Percentiles rank a stretch among this genome's conserved stretches.
Conservation (phyloP, 352 stramenopile genomes). For the Phytophthora fragariae region DNA sequence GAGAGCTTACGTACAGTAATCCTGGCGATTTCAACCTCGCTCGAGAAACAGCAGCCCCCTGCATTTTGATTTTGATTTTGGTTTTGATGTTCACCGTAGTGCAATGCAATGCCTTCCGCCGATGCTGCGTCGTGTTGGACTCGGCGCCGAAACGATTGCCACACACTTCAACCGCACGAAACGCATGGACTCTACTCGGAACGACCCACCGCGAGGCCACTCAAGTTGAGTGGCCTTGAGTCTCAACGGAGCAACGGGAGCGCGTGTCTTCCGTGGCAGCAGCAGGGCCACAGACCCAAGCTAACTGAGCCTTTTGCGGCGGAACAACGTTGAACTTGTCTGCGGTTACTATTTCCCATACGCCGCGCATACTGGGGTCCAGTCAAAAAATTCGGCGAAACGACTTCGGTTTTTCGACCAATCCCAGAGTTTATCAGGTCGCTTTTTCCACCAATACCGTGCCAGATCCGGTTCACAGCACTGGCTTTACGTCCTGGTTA, state of each 20-base stretch:
- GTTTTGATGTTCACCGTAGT: not conserved
- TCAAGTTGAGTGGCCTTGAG: no score
- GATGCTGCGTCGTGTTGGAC: not conserved
- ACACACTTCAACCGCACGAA: constrained; percentile 27
- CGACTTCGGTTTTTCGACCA: constrained; percentile 12
- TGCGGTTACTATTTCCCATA: constrained; percentile 8
- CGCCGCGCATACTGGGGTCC: constrained; percentile 6
- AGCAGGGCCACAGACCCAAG: constrained; percentile 6
- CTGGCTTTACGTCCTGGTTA: constrained; percentile 30
- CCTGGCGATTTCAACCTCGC: not conserved
- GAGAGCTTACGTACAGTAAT: not conserved
- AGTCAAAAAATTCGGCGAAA: constrained; percentile 20
- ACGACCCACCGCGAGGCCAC: constrained; percentile 11
- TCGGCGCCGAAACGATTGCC: constrained; percentile 1
- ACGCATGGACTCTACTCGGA: constrained; percentile 23
- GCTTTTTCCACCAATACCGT: constrained; percentile 23
- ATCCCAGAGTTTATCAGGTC: constrained; percentile 12
- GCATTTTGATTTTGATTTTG: not conserved
- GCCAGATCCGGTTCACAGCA: constrained; percentile 5
- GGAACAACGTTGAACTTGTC: constrained; percentile 10
- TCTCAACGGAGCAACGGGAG: constrained; percentile 22
- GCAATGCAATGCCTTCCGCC: not conserved
- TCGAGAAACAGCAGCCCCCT: constrained; percentile 8
- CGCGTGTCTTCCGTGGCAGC: not conserved
- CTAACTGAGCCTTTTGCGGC: not conserved